Base-by-base conservation (phyloP, 1,284 basidiomycete genomes). In the Leccinum pachyderme region DNA sequence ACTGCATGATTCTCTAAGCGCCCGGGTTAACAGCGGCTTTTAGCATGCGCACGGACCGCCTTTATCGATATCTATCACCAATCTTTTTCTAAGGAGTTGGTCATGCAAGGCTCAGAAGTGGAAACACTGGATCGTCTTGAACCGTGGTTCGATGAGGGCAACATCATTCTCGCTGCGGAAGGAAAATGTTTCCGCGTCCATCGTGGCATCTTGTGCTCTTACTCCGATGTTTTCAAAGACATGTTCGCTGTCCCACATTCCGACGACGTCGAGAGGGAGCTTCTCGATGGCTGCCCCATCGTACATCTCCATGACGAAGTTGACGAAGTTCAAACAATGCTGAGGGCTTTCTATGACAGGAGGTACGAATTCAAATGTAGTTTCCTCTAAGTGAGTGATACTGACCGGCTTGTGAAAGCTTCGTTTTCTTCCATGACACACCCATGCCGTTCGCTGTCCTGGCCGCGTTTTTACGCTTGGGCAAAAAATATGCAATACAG, bases 111-210 rank as follows among this genome's bases (percentile, higher is more conserved):
- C 29, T 28, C 27, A 18, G 18, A 18, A 7, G 22, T 3, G 4
- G 5, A 15, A 18, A 27, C 11, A 28, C 22, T 35, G 4, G 48
- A 53, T 6, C 49, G 32, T 31, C 47, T 51, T 9, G 45, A 61
- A 5, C 65, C 63, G 4, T 65, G 64, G 65, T 24, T 56, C 5
- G 57, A 60, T 1, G 66, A 65, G 11, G 65, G 63, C 0, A 63
- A 65, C 46, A 52, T 65, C 39, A 12, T 63, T 47, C 48, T 63
- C 22, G 35, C 39, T 5, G 46, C 51, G 7, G 49, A 53, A 31
- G 47, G 35, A 6, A 60, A 59, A 52, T 32, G 18, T 8, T 65
- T 65, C 37, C 57, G 56, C 5, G 65, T 68, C 22, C 64, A 65
- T 29, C 54, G 62, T 5, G 55, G 53, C 33, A 39, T 60, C 47